A percentile compares a stretch with the other conserved stretches of the same genome.
phyloP scores from a whole-genome alignment of 345 rosid species.

The Eucalyptus erythrocorys region DNA sequence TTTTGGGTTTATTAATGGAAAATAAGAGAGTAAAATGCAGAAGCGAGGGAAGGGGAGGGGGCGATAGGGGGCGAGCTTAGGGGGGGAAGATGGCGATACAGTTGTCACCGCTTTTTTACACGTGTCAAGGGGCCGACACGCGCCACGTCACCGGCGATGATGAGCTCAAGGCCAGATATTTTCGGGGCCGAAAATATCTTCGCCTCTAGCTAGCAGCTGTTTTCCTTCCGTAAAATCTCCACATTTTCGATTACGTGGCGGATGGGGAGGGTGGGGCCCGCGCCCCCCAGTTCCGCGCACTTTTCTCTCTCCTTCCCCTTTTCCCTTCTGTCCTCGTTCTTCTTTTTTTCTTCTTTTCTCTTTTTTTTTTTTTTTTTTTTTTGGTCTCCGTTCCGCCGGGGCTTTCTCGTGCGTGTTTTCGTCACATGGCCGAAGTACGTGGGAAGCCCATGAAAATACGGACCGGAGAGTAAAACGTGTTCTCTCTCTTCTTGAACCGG shows the following conservation, averaged over 20 bases:
- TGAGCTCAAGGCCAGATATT: conserved; percentile 22
- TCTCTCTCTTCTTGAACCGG: neutral
- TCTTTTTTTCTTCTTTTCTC: neutral
- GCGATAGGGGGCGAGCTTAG: neutral
- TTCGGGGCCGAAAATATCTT: conserved; percentile 30
- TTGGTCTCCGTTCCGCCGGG: neutral
- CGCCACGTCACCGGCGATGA: conserved; percentile 37
- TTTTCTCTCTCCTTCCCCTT: neutral
- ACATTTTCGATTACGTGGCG: neutral
- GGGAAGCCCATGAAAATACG: neutral
- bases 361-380: neutral
- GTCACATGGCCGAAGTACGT: neutral
- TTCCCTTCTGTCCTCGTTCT: neutral
- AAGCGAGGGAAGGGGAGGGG: neutral
- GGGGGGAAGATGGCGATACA: conserved; percentile 15
- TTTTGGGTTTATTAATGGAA: neutral
- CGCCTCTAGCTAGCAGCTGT: neutral
- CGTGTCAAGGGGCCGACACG: conserved; percentile 21
- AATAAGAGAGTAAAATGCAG: neutral
- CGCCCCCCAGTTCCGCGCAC: neutral
- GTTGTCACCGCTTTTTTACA: conserved; percentile 57
- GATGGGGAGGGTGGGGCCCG: neutral
- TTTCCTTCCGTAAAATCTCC: neutral
- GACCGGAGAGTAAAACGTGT: neutral
- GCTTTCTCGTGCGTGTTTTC: neutral